phyloP scores from a whole-genome alignment of 768 basidiomycete species.

The Galerina marginata region DNA sequence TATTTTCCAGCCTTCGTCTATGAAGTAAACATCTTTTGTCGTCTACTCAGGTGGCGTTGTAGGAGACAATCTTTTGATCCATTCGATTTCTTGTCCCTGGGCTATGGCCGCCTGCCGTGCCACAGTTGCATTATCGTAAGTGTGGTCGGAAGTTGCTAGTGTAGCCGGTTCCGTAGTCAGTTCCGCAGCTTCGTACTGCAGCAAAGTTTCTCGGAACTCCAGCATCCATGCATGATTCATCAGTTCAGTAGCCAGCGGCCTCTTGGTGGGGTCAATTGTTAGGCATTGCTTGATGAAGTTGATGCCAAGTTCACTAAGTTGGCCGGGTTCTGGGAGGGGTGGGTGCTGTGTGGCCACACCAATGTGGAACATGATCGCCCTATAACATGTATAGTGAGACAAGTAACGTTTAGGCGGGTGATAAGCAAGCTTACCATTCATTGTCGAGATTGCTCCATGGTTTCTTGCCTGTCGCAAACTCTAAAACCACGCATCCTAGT shows the following conservation, averaged over 20 bases:
- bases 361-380: slow-evolving; percentile 99
- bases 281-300: slow-evolving; percentile 93
- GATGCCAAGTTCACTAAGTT: slow-evolving; percentile 89
- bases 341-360: slow-evolving; percentile 97
- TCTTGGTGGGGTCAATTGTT: slow-evolving; percentile 80
- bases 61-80: slow-evolving; percentile 58
- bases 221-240: slow-evolving; percentile 91
- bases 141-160: slow-evolving; percentile 49
- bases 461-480: slow-evolving; percentile 95
- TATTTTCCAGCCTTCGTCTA: slow-evolving; percentile 18
- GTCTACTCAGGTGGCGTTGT: slow-evolving; percentile 45
- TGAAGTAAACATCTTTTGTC: slow-evolving; percentile 2
- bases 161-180: slow-evolving; percentile 53
- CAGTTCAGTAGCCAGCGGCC: slow-evolving; percentile 86
- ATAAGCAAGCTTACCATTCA: slow-evolving; percentile 75
- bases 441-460: slow-evolving; percentile 99
- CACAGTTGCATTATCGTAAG: slow-evolving; percentile 53
- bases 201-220: slow-evolving; percentile 74
- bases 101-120: slow-evolving; percentile 61
- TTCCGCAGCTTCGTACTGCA: slow-evolving; percentile 71
- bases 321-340: slow-evolving; percentile 88
- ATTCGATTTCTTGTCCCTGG: slow-evolving; percentile 66
- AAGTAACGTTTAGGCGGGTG: not conserved
- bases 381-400: slow-evolving; percentile 32
- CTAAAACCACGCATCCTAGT: slow-evolving; percentile 95